Percentiles rank a stretch among this genome's conserved stretches.
phyloP scores from a whole-genome alignment of 2,329 filamentous ascomycete species.

The Arthrobotrys iridis region DNA sequence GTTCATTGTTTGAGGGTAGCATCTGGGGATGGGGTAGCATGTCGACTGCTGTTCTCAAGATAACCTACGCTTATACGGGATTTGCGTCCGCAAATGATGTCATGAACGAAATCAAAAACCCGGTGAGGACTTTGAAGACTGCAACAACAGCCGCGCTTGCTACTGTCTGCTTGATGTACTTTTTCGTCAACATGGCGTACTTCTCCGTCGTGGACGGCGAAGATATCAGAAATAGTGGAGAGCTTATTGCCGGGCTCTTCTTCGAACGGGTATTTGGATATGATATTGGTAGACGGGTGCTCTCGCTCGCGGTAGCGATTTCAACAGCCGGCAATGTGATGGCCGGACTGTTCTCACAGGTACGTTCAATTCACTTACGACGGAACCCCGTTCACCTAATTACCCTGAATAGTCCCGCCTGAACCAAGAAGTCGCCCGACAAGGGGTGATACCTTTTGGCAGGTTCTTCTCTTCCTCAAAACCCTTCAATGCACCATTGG shows the following conservation, averaged over 20 bases:
- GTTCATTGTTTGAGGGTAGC: slow-evolving; percentile 65
- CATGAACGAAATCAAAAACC: slow-evolving; percentile 75
- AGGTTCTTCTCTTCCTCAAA: slow-evolving; percentile 71
- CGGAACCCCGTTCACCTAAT: neutral
- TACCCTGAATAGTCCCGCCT: slow-evolving; percentile 59
- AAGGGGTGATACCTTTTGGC: slow-evolving; percentile 75
- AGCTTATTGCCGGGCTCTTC: slow-evolving; percentile 74
- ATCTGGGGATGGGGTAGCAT: slow-evolving; percentile 76
- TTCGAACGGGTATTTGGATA: slow-evolving; percentile 73
- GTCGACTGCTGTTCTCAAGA: slow-evolving; percentile 74
- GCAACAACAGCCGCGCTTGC: slow-evolving; percentile 70
- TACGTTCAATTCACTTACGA: neutral
- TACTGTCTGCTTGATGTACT: slow-evolving; percentile 72
- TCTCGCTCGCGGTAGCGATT: slow-evolving; percentile 73
- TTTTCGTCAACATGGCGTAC: slow-evolving; percentile 73
- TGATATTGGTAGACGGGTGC: slow-evolving; percentile 68
- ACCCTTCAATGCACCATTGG: slow-evolving; percentile 74
- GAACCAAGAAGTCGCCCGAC: slow-evolving; percentile 71
- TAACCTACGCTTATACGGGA: slow-evolving; percentile 76
- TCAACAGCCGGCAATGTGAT: slow-evolving; percentile 77
- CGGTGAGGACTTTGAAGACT: slow-evolving; percentile 72
- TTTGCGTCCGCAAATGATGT: slow-evolving; percentile 76
- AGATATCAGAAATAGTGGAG: slow-evolving; percentile 73
- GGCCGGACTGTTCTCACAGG: slow-evolving; percentile 73
- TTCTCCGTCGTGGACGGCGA: slow-evolving; percentile 74